Conservation (phyloP, 805 yeast species). For the Myxozyma sirexii region DNA sequence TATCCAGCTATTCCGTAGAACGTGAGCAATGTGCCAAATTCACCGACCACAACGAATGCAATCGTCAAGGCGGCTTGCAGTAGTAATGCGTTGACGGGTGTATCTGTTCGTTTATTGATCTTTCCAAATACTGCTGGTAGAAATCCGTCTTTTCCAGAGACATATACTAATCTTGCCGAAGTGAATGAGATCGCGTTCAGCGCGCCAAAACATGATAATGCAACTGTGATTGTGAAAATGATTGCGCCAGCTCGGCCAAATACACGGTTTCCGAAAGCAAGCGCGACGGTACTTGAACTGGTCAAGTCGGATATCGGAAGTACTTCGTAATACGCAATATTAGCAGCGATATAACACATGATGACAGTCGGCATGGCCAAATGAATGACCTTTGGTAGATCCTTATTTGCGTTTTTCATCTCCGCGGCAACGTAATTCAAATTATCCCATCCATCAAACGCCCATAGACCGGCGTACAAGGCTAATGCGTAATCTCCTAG, state of each 20-base stretch:
- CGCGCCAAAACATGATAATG: slow-evolving; percentile 48
- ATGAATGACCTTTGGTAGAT: slow-evolving; percentile 46
- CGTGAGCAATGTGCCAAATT: slow-evolving; percentile 43
- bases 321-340: slow-evolving; percentile 59
- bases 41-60: slow-evolving; percentile 44
- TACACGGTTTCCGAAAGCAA: slow-evolving; percentile 41
- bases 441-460: slow-evolving; percentile 52
- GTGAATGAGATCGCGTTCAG: slow-evolving; percentile 47
- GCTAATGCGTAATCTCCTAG: slow-evolving; percentile 44
- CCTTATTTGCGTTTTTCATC: slow-evolving; percentile 44
- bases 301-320: slow-evolving; percentile 63
- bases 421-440: slow-evolving; percentile 47
- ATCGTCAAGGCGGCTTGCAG: slow-evolving; percentile 41
- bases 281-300: slow-evolving; percentile 44
- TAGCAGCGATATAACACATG: slow-evolving; percentile 43
- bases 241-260: slow-evolving; percentile 40
- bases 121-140: slow-evolving; percentile 41
- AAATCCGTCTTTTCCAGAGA: slow-evolving; percentile 44
- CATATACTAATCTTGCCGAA: slow-evolving; percentile 44
- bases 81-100: slow-evolving; percentile 44
- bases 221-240: slow-evolving; percentile 43
- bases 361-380: slow-evolving; percentile 48
- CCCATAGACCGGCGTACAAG: slow-evolving; percentile 49
- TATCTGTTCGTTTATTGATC: slow-evolving; percentile 34
- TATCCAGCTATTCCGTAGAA: slow-evolving; percentile 41